These are phyloP conservation scores for Cytospora piceicola DNA, from an alignment of 2,329 filamentous ascomycete genomes.

Conservation along the genomic window DNA sequence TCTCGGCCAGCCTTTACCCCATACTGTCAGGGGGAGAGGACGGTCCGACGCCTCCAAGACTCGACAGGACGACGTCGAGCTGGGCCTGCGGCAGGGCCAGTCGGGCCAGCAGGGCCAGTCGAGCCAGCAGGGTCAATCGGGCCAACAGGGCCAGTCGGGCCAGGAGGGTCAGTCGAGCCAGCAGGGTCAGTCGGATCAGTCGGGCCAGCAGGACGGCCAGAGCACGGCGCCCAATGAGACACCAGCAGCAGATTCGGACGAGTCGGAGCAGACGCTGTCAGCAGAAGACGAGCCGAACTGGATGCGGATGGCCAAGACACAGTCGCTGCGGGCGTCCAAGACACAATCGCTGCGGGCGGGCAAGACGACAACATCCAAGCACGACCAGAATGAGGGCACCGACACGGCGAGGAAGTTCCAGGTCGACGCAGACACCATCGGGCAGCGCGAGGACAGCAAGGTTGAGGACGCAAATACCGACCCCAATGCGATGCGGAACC, in stretches of 20 bases:
- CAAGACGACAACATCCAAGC: no score
- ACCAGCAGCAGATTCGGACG: constrained; percentile 5
- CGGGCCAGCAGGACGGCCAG: background rate
- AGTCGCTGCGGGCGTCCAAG: background rate
- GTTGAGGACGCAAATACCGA: constrained; percentile 32
- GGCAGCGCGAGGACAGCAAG: constrained; percentile 32
- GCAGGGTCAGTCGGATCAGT: no score
- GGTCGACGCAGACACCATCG: constrained; percentile 35
- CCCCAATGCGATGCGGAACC: constrained; percentile 36
- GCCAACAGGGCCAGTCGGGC: no score
- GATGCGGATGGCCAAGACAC: no score
- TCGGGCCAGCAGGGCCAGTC: no score
- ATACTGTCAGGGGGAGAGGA: constrained; percentile 24
- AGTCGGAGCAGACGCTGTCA: background rate
- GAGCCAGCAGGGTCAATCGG: no score
- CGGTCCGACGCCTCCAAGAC: background rate
- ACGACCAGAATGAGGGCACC: constrained; percentile 28
- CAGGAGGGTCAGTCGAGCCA: no score
- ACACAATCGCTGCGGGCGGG: no score
- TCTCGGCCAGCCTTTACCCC: constrained; percentile 35
- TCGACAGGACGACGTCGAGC: constrained; percentile 24
- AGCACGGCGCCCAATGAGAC: background rate
- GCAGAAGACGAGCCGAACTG: no score
- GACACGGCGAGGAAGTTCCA: constrained; percentile 32
- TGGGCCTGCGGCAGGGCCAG: constrained; percentile 10